A percentile compares a stretch with the other conserved stretches of the same genome.
Evolutionary conservation across 2,329 filamentous ascomycete species (phyloP).

Genomic region (Penicillium sp.): DNA sequence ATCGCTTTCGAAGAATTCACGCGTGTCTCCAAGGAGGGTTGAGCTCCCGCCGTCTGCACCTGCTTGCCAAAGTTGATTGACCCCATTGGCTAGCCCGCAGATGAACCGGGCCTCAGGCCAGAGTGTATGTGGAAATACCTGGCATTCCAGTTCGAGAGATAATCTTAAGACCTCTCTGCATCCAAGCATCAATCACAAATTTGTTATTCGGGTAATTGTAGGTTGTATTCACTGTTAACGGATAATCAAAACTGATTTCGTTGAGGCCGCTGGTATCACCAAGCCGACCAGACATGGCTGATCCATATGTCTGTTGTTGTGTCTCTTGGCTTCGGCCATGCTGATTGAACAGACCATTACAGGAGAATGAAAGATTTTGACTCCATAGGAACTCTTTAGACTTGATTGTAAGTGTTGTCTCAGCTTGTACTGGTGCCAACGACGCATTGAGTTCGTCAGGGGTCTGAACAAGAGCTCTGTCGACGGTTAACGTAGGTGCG

Average conservation of each 20-base stretch:
- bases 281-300: slow-evolving; percentile 26
- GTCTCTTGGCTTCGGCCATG: slow-evolving; percentile 60
- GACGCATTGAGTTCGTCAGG: slow-evolving; percentile 62
- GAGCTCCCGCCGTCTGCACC: slow-evolving; percentile 24
- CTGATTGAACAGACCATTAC: slow-evolving; percentile 60
- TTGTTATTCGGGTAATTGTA: slow-evolving; percentile 53
- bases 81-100: slow-evolving; percentile 37
- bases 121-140: slow-evolving; percentile 65
- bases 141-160: slow-evolving; percentile 40
- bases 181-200: slow-evolving; percentile 54
- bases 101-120: slow-evolving; percentile 41
- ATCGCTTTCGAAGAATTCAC: slow-evolving; percentile 31
- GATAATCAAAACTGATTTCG: slow-evolving; percentile 60
- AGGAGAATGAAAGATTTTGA: slow-evolving; percentile 63
- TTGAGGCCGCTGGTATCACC: slow-evolving; percentile 44
- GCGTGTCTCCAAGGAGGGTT: slow-evolving; percentile 36
- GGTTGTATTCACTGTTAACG: slow-evolving; percentile 62
- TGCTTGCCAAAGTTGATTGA: slow-evolving; percentile 34
- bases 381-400: slow-evolving; percentile 60
- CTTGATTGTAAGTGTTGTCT: slow-evolving; percentile 59
- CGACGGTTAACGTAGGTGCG: slow-evolving; percentile 56
- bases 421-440: slow-evolving; percentile 61
- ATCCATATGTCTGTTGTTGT: slow-evolving; percentile 57
- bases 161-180: slow-evolving; percentile 57
- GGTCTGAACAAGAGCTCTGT: slow-evolving; percentile 32